Conservation (phyloP, 495 filamentous ascomycete genomes). For the Trichocladium antarcticum region DNA sequence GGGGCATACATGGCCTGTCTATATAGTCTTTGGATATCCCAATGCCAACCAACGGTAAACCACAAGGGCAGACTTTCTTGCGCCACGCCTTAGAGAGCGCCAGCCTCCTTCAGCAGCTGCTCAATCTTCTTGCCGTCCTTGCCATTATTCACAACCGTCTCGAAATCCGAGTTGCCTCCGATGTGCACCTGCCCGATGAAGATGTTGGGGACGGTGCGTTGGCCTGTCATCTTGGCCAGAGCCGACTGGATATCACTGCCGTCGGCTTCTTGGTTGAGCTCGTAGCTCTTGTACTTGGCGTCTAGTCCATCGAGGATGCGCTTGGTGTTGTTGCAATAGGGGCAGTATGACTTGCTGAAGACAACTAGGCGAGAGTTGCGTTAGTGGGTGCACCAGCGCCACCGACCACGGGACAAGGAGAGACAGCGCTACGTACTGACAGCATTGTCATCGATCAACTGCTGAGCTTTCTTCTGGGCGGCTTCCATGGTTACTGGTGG, state of each 20-base stretch:
- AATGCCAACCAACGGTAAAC: neutral
- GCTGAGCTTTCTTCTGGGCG: slow-evolving; percentile 75
- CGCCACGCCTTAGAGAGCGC: slow-evolving; percentile 23
- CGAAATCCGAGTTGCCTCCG: slow-evolving; percentile 91
- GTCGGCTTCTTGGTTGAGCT: slow-evolving; percentile 79
- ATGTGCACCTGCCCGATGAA: slow-evolving; percentile 87
- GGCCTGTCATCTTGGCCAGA: slow-evolving; percentile 64
- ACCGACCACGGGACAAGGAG: no score
- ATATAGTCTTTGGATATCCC: slow-evolving; percentile 2
- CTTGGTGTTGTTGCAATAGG: slow-evolving; percentile 84
- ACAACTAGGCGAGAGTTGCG: slow-evolving; percentile 46
- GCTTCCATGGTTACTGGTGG: slow-evolving; percentile 63
- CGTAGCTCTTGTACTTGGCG: slow-evolving; percentile 63
- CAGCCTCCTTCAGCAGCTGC: slow-evolving; percentile 29
- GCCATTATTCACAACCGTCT: slow-evolving; percentile 36
- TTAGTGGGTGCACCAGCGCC: neutral
- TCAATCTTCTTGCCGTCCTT: slow-evolving; percentile 34
- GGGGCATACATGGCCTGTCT: neutral
- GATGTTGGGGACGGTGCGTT: slow-evolving; percentile 89
- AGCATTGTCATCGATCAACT: slow-evolving; percentile 80
- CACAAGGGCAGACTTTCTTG: neutral
- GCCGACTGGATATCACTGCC: slow-evolving; percentile 74
- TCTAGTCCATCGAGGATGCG: slow-evolving; percentile 51
- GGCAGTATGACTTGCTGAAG: slow-evolving; percentile 94
- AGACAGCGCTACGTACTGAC: slow-evolving; percentile 52